These are phyloP conservation scores for Leucoagaricus sp. DNA, from an alignment of 1,284 basidiomycete genomes.

Conservation along the genomic window DNA sequence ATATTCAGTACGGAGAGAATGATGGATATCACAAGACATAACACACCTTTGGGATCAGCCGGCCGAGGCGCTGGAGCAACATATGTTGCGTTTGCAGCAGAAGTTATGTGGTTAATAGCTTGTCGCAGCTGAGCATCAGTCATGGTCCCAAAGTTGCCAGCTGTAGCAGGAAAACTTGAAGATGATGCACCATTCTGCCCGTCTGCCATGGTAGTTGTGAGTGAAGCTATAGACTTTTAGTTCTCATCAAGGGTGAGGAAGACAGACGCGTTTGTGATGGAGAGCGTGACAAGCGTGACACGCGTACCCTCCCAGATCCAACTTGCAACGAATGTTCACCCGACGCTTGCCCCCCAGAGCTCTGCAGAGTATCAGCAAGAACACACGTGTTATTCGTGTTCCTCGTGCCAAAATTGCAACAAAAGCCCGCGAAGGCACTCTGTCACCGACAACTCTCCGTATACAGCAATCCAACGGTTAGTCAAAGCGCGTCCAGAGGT, in stretches of 20 bases:
- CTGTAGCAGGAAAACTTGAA: slow-evolving; percentile 19
- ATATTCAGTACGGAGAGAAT: slow-evolving; percentile 5
- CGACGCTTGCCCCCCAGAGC: too few species aligned
- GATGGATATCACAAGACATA: slow-evolving; percentile 19
- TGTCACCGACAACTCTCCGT: too few species aligned
- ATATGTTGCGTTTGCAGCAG: slow-evolving; percentile 46
- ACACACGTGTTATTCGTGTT: too few species aligned
- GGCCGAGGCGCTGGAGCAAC: slow-evolving; percentile 42
- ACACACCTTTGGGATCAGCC: slow-evolving; percentile 44
- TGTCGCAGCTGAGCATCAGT: slow-evolving; percentile 59
- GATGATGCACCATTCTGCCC: slow-evolving; percentile 22
- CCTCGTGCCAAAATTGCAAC: background rate
- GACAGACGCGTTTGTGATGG: slow-evolving; percentile 16
- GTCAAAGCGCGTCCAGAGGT: too few species aligned
- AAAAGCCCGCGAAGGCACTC: too few species aligned
- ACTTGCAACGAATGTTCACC: too few species aligned
- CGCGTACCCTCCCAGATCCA: background rate
- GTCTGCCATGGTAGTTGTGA: slow-evolving; percentile 6
- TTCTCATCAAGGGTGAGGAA: background rate
- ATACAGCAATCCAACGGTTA: too few species aligned
- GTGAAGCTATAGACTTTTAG: background rate
- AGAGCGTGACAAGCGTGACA: slow-evolving; percentile 1
- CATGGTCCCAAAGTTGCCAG: slow-evolving; percentile 35
- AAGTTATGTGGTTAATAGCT: slow-evolving; percentile 54
- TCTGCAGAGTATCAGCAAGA: too few species aligned